Evolutionary conservation across 2,329 filamentous ascomycete species (phyloP), one percentile per base, ranked within the genome.

Genomic region (Aaosphaeria pasadenensis): DNA sequence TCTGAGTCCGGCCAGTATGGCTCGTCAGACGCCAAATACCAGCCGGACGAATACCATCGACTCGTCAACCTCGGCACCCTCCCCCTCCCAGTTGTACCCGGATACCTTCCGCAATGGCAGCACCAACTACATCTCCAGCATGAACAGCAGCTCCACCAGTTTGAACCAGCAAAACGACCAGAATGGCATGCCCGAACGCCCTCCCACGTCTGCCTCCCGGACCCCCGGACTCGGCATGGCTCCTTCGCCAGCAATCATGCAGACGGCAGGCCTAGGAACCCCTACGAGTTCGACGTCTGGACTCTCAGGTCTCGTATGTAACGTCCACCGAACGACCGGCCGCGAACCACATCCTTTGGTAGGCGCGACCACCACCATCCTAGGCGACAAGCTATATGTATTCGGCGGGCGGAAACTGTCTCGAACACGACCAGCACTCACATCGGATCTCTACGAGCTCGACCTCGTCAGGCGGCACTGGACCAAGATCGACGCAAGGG

Each of bases 301-400:
- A 52, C 66, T 87, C 30, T 86, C 84, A 5, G 84, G 83, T 4
- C 70, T 87, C 49, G 84, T 87, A 6, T 87, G 84, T 65, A 86
- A 86, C 66, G 82, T 87, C 28, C 81, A 86, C 58, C 76, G 91
- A 54, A 97, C 94, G 1, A 97, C 92, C 0, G 94, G 94, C 33
- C 85, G 85, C 52, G 91, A 97, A 65, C 94, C 94, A 3, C 90
- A 89, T 62, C 88, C 94, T 3, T 77, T 97, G 2, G 94, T 99
- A 0, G 94, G 94, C 31, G 92, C 94, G 5, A 96, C 94, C 0
- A 97, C 94, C 0, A 97, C 94, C 0, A 89, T 97, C 42, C 72
- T 99, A 1, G 94, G 92, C 30, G 94, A 99, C 71, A 96, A 95
- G 70, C 79, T 99, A 24, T 99, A 96, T 68, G 91, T 97, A 4